Evolutionary conservation across 805 yeast genomes (phyloP), one percentile per base, ranked within the genome.

Genomic region (Isabelozyma rhagii): DNA sequence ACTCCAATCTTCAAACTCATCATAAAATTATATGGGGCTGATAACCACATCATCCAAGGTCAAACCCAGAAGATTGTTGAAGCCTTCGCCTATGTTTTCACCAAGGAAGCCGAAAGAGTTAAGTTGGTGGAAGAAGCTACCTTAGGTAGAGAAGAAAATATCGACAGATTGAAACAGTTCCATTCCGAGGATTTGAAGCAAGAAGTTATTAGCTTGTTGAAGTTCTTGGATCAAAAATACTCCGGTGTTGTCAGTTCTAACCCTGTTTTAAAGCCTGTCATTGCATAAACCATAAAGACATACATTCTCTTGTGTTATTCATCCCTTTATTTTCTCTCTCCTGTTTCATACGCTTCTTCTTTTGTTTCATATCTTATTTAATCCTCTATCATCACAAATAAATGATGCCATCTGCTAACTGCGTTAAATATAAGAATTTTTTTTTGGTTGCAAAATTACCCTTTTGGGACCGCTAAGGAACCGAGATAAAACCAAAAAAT

Each of bases 1-100:
- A 81, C 84, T 29, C 97, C 98, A 47, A 86, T 94, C 55, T 87
- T 90, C 69, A 83, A 87, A 60, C 75, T 92, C 56, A 78, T 94
- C 49, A 74, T 87, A 64, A 79, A 81, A 61, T 77, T 93, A 58
- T 89, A 87, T 76, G 84, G 82, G 63, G 68, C 78, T 50, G 80
- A 82, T 56, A 79, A 85, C 66, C 77, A 77, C 42, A 65, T 80
- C 25, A 80, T 87, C 41, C 66, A 82, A 41, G 49, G 55, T n/a
- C 72, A 79, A 58, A 84, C 88, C 46, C 83, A 84, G 52, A 75
- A 79, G 61, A 72, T 91, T 48, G 79, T 89, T 48, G 84, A 80
- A 50, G 72, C 88, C 34, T 84, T 92, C 53, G 84, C 85, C 42
- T 74, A 75, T 52, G 87, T 89, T 21, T 89, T 90, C 66, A 68